These are phyloP conservation scores for Testicularia cyperi DNA, from an alignment of 1,284 basidiomycete genomes.

Conservation along the genomic window DNA sequence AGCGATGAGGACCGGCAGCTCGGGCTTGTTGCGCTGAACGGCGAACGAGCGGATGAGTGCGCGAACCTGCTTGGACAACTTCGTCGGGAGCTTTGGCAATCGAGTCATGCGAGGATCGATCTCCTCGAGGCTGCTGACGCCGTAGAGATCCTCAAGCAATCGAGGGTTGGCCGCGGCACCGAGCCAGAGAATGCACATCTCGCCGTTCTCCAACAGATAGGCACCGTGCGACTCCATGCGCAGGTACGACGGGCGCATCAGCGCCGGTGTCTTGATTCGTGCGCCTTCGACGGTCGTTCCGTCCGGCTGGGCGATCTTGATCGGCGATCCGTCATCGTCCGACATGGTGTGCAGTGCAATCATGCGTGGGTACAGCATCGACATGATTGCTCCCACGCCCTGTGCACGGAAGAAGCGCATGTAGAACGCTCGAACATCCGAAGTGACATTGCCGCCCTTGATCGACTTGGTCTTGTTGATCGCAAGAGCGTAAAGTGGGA, in stretches of 20 bases:
- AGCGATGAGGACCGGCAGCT: slow-evolving; percentile 74
- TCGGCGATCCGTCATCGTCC: slow-evolving; percentile 72
- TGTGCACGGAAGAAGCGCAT: slow-evolving; percentile 75
- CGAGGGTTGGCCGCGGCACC: slow-evolving; percentile 79
- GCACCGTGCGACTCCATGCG: slow-evolving; percentile 89
- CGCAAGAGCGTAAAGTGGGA: slow-evolving; percentile 81
- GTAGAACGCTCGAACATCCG: slow-evolving; percentile 87
- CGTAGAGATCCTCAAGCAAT: slow-evolving; percentile 81
- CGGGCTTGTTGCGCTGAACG: slow-evolving; percentile 67
- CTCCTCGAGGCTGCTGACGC: slow-evolving; percentile 73
- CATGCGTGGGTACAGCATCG: slow-evolving; percentile 84
- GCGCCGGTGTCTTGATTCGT: slow-evolving; percentile 71
- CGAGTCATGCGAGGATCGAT: slow-evolving; percentile 73
- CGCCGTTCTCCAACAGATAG: slow-evolving; percentile 93
- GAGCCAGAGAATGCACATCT: slow-evolving; percentile 86
- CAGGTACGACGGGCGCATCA: slow-evolving; percentile 80
- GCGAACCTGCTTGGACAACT: slow-evolving; percentile 78
- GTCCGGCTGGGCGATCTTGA: slow-evolving; percentile 61
- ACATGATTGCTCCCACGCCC: slow-evolving; percentile 72
- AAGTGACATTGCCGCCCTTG: slow-evolving; percentile 82
- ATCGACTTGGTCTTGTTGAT: slow-evolving; percentile 88
- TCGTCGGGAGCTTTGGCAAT: slow-evolving; percentile 74
- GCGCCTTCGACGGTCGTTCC: slow-evolving; percentile 62
- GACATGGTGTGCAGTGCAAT: slow-evolving; percentile 84
- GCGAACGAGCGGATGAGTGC: slow-evolving; percentile 78